A percentile compares a stretch with the other conserved stretches of the same genome.
Evolutionary conservation across 139 green algal species (phyloP).

Genomic region (Desmodesmus armatus): DNA sequence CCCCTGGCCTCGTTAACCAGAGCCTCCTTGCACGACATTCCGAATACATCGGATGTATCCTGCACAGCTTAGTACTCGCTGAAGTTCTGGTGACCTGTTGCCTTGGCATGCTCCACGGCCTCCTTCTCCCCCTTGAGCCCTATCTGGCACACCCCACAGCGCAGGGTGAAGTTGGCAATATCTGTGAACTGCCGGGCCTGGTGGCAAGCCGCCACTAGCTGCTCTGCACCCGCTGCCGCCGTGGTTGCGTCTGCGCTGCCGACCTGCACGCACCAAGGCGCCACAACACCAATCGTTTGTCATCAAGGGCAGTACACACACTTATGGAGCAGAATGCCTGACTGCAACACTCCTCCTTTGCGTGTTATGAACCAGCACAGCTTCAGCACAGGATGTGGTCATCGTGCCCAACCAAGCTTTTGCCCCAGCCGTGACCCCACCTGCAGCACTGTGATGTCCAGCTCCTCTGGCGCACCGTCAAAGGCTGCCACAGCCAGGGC

Average conservation of each 20-base stretch:
- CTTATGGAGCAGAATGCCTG: too few species aligned
- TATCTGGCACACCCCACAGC: constrained; percentile 87
- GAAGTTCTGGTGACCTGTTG: constrained; percentile 87
- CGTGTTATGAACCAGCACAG: too few species aligned
- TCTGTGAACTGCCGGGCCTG: constrained; percentile 70
- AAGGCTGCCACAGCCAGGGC: constrained; percentile 74
- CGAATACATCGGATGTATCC: too few species aligned
- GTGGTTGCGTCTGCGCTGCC: background rate
- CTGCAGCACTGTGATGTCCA: constrained; percentile 79
- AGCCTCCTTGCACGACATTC: too few species aligned
- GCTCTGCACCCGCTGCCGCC: constrained; percentile 60
- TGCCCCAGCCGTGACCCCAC: too few species aligned
- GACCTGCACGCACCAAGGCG: constrained; percentile 7
- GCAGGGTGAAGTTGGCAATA: constrained; percentile 90
- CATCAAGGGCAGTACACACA: too few species aligned
- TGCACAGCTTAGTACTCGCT: constrained; percentile 69
- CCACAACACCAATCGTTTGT: too few species aligned
- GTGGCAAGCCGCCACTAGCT: constrained; percentile 66
- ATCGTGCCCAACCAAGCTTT: too few species aligned
- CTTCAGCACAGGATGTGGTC: too few species aligned
- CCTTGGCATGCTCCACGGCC: constrained; percentile 88
- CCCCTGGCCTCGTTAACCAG: too few species aligned
- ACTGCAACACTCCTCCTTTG: too few species aligned
- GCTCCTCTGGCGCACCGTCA: constrained; percentile 81
- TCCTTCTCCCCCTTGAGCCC: constrained; percentile 87